Percentiles rank a stretch among this genome's conserved stretches.
Conservation (phyloP, 2,329 filamentous ascomycete genomes). For the Pseudocercospora crystallina region DNA sequence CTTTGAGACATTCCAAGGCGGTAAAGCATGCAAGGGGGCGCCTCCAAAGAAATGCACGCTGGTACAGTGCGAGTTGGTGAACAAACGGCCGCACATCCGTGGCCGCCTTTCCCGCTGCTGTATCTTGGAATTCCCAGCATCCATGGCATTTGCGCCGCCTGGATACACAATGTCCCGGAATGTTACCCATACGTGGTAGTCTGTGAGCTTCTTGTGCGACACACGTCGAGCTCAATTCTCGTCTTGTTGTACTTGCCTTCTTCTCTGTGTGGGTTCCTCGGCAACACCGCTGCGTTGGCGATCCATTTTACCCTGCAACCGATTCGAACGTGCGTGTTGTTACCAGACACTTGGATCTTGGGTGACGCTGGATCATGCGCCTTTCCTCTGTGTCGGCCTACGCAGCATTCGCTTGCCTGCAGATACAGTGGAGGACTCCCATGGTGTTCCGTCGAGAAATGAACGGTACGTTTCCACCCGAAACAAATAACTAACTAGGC, state of each 20-base stretch:
- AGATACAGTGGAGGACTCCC: conserved; percentile 7
- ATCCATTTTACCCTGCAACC: conserved; percentile 11
- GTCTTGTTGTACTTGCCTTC: conserved; percentile 19
- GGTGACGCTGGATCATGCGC: conserved; percentile 8
- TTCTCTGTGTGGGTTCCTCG: conserved; percentile 9
- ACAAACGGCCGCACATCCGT: conserved; percentile 25
- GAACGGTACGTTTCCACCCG: conserved; percentile 7
- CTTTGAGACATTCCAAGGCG: conserved; percentile 38
- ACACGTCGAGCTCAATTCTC: conserved; percentile 20
- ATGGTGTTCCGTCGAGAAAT: conserved; percentile 6
- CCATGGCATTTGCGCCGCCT: conserved; percentile 26
- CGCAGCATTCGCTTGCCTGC: conserved; percentile 3
- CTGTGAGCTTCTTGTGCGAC: conserved; percentile 31
- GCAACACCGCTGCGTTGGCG: conserved; percentile 15
- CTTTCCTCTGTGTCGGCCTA: background rate
- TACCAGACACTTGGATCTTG: conserved; percentile 15
- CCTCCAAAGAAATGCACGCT: conserved; percentile 29
- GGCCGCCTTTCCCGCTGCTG: conserved; percentile 8
- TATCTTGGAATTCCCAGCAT: conserved; percentile 17
- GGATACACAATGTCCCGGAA: conserved; percentile 28
- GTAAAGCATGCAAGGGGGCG: conserved; percentile 20
- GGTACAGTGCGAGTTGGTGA: conserved; percentile 26
- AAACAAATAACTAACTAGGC: conserved; percentile 14
- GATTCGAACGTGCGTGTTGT: conserved; percentile 16
- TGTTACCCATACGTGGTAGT: conserved; percentile 30